phyloP scores from a whole-genome alignment of 148 eudicot genomes.

The Tetragonia tetragonoides region DNA sequence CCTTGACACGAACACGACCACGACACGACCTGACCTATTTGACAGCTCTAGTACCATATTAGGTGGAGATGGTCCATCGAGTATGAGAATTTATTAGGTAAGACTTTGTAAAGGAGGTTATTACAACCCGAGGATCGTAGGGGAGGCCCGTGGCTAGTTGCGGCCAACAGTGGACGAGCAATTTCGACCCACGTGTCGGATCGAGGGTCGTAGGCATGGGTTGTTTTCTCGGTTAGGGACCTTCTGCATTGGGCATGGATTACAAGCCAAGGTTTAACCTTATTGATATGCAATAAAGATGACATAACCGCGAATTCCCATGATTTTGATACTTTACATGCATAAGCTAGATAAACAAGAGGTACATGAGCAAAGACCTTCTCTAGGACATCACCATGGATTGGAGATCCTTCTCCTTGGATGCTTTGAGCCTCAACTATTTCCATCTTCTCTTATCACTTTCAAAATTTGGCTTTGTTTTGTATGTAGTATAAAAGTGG shows the following conservation, averaged over 20 bases:
- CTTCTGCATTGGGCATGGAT: constrained; percentile 38
- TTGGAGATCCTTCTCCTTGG: constrained; percentile 18
- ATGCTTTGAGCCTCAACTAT: too few species aligned
- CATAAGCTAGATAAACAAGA: constrained; percentile 47
- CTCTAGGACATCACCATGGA: constrained; percentile 55
- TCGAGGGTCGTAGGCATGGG: constrained; percentile 61
- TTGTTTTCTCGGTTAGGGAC: constrained; percentile 17
- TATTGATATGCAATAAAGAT: constrained; percentile 34
- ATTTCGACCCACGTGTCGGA: constrained; percentile 47
- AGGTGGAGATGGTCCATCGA: constrained; percentile 53
- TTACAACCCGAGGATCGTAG: constrained; percentile 42
- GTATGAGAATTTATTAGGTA: constrained; percentile 33
- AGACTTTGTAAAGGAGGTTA: constrained; percentile 37
- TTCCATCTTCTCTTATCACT: too few species aligned
- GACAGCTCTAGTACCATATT: constrained; percentile 51
- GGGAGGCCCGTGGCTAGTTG: constrained; percentile 15
- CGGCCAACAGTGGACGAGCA: background rate
- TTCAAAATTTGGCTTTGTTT: too few species aligned
- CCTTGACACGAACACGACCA: too few species aligned
- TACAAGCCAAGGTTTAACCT: constrained; percentile 60
- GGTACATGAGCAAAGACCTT: constrained; percentile 51
- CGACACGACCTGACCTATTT: too few species aligned
- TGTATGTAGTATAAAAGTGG: too few species aligned
- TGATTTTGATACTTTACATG: constrained; percentile 47
- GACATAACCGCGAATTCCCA: constrained; percentile 50